These are phyloP conservation scores for Euphorbia neoarborescens DNA, from an alignment of 441 rosid species.

Conservation along the genomic window DNA sequence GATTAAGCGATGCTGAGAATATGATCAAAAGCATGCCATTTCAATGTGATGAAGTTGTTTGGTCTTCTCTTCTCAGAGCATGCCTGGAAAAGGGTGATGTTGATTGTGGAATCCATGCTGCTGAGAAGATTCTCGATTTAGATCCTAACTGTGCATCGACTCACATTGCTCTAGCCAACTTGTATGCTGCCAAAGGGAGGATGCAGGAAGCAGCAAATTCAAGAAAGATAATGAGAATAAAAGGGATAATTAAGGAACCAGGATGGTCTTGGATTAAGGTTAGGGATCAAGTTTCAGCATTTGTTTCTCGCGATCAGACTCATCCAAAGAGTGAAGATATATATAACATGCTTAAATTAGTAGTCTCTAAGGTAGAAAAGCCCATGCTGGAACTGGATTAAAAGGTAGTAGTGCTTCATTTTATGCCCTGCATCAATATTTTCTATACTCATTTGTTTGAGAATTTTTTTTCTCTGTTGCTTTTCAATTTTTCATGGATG, in stretches of 20 bases:
- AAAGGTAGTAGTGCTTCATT: background rate
- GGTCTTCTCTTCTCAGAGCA: constrained; percentile 77
- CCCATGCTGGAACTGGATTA: background rate
- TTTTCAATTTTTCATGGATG: background rate
- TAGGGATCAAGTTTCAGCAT: constrained; percentile 42
- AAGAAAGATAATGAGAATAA: constrained; percentile 58
- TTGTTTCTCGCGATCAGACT: constrained; percentile 51
- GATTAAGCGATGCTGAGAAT: constrained; percentile 61
- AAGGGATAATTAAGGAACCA: constrained; percentile 70
- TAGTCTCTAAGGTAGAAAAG: constrained; percentile 22
- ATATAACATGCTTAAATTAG: constrained; percentile 38
- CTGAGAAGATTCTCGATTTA: constrained; percentile 54
- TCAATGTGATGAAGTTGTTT: constrained; percentile 64
- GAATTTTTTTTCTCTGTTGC: no score
- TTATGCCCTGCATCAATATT: no score
- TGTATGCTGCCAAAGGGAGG: constrained; percentile 52
- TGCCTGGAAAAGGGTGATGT: constrained; percentile 53
- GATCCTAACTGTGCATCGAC: constrained; percentile 65
- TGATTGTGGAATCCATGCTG: constrained; percentile 56
- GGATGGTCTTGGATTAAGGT: constrained; percentile 74
- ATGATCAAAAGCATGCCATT: constrained; percentile 66
- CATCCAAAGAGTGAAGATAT: constrained; percentile 51
- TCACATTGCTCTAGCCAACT: constrained; percentile 68
- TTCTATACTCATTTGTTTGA: no score
- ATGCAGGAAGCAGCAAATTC: constrained; percentile 71